These are phyloP conservation scores for Panaeolus papilionaceus DNA, from an alignment of 768 basidiomycete genomes.

Conservation along the genomic window DNA sequence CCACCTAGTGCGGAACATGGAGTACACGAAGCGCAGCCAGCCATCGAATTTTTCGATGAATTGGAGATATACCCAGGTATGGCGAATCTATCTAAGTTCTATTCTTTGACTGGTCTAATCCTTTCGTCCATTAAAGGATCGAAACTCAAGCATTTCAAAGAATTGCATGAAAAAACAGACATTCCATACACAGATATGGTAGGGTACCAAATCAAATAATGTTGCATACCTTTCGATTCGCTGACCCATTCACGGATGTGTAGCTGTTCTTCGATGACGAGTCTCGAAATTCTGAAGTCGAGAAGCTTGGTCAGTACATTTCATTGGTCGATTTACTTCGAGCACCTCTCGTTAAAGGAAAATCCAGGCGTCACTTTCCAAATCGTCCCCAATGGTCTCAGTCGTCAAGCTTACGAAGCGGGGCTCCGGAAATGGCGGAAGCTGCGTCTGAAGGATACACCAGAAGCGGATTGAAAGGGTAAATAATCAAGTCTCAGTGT, in stretches of 20 bases:
- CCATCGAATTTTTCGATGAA: constrained; percentile 70
- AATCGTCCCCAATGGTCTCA: constrained; percentile 69
- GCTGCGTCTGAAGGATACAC: constrained; percentile 35
- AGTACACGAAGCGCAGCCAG: constrained; percentile 43
- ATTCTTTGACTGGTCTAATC: background rate
- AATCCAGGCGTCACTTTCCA: constrained; percentile 79
- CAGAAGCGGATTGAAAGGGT: background rate
- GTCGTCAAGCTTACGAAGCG: constrained; percentile 65
- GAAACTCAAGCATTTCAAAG: constrained; percentile 82
- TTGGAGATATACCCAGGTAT: constrained; percentile 77
- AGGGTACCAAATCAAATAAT: constrained; percentile 16
- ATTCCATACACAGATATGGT: constrained; percentile 87
- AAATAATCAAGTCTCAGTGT: background rate
- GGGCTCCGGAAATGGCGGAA: constrained; percentile 77
- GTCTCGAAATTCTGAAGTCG: constrained; percentile 65
- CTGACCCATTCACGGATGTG: background rate
- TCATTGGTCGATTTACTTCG: background rate
- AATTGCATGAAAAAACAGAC: constrained; percentile 73
- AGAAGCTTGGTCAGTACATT: constrained; percentile 52
- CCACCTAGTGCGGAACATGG: constrained; percentile 42
- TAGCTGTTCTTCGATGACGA: constrained; percentile 79
- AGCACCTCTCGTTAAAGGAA: constrained; percentile 7
- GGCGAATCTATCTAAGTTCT: constrained; percentile 13
- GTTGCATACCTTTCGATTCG: background rate
- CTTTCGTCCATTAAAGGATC: constrained; percentile 44